Base-by-base conservation (phyloP, 345 rosid genomes). In the Triadica sebifera region DNA sequence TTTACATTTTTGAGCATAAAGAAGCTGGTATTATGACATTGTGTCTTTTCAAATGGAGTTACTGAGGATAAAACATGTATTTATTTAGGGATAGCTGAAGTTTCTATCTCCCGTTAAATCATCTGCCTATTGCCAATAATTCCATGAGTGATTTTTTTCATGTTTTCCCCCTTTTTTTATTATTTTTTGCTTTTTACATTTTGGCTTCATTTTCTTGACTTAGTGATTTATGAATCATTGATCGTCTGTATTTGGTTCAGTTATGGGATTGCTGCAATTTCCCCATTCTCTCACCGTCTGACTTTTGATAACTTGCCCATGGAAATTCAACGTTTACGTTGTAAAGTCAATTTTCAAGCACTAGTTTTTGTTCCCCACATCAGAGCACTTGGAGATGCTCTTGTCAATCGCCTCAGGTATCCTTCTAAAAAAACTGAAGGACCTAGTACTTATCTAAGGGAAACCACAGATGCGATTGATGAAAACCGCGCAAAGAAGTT, bases 281-380 rank as follows among this genome's bases (percentile, higher is more conserved):
- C 99, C 5, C 98, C 98, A 9, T 93, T 95, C 87, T 95, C 98
- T 69, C 99, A 95, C 79, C 97, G 94, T 52, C 77, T 95, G 80
- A 88, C 89, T 11, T 95, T 95, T 81, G 97, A 95, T 73, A 85
- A 87, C 78, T 75, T 95, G 84, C 96, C 97, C 10, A 74, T 66
- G 59, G 78, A 86, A 69, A 87, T 93, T 80, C 99, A 91, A 72
- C 93, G 83, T 52, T 82, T 95, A 70, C 91, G 96, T 29, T 95
- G 98, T 73, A 95, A 93, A 90, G 99, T 95, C 67, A 95, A 93
- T 81, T 93, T 91, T 71, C 84, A 93, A 84, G 97, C 98, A 61
- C 81, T 93, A 58, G 83, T 56, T 81, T 95, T 91, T 80, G 90
- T 93, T 76, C 88, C 88, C 65, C 88, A 71, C 73, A 83, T 93